Conservation (phyloP, 2,329 filamentous ascomycete genomes). For the Sporothrix pseudoabietina region DNA sequence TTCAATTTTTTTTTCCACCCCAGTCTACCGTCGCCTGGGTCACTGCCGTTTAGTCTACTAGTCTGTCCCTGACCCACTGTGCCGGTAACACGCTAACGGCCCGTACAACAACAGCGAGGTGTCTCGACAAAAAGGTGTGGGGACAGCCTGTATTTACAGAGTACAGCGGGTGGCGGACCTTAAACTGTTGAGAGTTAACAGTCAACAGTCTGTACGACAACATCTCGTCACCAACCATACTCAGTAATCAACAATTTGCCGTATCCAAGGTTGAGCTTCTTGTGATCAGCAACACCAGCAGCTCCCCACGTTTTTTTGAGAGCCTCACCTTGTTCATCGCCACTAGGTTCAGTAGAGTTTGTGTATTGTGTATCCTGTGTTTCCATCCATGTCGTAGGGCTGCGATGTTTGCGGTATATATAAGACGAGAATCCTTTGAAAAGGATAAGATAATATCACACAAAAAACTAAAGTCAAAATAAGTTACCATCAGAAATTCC, state of each 20-base stretch:
- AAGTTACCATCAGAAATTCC: not conserved
- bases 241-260: not conserved
- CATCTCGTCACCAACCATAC: constrained; percentile 15
- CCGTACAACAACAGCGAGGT: constrained; percentile 21
- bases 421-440: not conserved
- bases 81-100: constrained; percentile 24
- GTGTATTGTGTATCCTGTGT: not conserved
- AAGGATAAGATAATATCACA: not conserved
- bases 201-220: not conserved
- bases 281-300: not conserved
- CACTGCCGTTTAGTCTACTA: not conserved
- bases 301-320: not conserved
- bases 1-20: not conserved
- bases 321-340: not conserved
- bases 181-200: not conserved
- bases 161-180: no score
- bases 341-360: not conserved
- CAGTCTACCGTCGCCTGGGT: not conserved
- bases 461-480: not conserved
- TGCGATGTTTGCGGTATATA: not conserved
- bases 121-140: not conserved
- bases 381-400: not conserved
- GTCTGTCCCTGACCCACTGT: constrained; percentile 6
- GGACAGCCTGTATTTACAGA: not conserved
- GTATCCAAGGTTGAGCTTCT: not conserved